A percentile compares a stretch with the other conserved stretches of the same genome.
Evolutionary conservation across 805 yeast species (phyloP).

Genomic region (Candida corydali): DNA sequence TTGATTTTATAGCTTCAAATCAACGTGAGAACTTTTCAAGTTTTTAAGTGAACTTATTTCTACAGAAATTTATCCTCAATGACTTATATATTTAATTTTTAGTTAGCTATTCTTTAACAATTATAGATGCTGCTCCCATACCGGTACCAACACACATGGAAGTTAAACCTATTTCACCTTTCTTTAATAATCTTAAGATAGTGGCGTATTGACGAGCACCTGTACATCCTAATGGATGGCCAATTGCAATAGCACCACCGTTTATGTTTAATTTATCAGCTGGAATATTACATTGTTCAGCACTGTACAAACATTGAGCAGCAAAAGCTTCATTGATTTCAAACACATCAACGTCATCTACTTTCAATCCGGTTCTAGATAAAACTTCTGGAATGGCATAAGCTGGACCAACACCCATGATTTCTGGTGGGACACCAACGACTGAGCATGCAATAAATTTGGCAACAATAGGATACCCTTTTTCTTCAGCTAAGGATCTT

Average conservation of each 20-base stretch:
- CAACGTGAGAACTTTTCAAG: not conserved
- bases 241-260: conserved; percentile 96
- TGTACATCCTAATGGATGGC: conserved; percentile 69
- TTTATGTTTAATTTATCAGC: conserved; percentile 64
- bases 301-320: conserved; percentile 82
- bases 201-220: conserved; percentile 95
- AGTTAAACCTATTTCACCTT: conserved; percentile 83
- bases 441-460: conserved; percentile 74
- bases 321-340: conserved; percentile 98
- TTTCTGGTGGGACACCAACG: conserved; percentile 94
- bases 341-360: conserved; percentile 66
- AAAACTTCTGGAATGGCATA: conserved; percentile 86
- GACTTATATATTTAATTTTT: not conserved
- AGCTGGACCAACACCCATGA: conserved; percentile 98
- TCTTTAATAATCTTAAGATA: conserved; percentile 69
- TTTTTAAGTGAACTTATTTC: no score
- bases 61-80: no score
- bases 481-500: conserved; percentile 75
- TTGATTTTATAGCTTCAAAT: not conserved
- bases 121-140: conserved; percentile 94
- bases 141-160: conserved; percentile 99
- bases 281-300: conserved; percentile 64
- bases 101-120: conserved; percentile 62
- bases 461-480: conserved; percentile 69
- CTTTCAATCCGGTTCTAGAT: conserved; percentile 52